Base-by-base conservation (phyloP, 495 filamentous ascomycete species). In the Talaromyces nanjingensis region DNA sequence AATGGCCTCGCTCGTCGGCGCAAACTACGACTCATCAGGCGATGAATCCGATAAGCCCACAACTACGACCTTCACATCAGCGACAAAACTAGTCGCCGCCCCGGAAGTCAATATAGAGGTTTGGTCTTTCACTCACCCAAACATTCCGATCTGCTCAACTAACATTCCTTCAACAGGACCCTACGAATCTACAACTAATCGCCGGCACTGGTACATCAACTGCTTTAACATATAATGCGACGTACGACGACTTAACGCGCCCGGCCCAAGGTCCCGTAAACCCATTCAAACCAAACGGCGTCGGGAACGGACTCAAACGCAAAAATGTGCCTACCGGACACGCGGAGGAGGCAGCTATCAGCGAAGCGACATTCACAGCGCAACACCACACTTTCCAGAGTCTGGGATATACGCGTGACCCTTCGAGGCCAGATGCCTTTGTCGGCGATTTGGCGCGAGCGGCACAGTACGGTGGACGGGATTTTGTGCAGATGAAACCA, bases 261-360 rank as follows among this genome's bases (percentile, higher is more conserved):
- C 87, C 89, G 1, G 73, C 77, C 0, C 80, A 90, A 67, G 91
- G 91, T 5, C 92, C 92, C 33, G 77, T 83, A 25, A 93, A 96
- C 72, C 90, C 92, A n/a, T 91, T 90, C 77, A 87, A 88, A 72
- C 67, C 78, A 18, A 79, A 85, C 60, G 83, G 86, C 33, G 67
- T 77, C 29, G 78, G 79, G 34, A 79, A 83, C 59, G 80, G 78
- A 27, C 70, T 89, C 37, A 96, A 93, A 74, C 87, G 93, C 62
- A 96, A 96, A 69, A 93, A 94, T 65, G 88, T 98, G 2, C 87
- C 96, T 9, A 97, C 96, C 0, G 94, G 94, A 5, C 87, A 84
- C 70, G 96, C 96, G 0, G 83, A 92, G 65, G 93, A 98, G 75
- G 87, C 88, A 1, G 91, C 86, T 63, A 87, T 99, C 65, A 96